A percentile compares a stretch with the other conserved stretches of the same genome.
These are phyloP conservation scores for Kodamaea jinghongensis DNA, from an alignment of 805 yeast species.

Conservation along the genomic window DNA sequence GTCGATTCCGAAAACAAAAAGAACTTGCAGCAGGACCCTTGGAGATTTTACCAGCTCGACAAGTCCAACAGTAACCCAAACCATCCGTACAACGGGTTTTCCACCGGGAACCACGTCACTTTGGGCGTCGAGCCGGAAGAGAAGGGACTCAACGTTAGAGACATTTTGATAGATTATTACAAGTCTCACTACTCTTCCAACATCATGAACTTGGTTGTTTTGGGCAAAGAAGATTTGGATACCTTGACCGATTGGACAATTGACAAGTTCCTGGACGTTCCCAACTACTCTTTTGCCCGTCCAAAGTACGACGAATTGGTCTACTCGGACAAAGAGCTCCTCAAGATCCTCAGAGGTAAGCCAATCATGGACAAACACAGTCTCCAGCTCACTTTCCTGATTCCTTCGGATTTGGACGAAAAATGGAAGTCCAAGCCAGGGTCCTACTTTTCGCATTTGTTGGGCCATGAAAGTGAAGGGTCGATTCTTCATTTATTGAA, in stretches of 20 bases:
- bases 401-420: constrained; percentile 68
- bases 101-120: constrained; percentile 84
- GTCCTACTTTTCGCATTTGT: constrained; percentile 69
- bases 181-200: constrained; percentile 74
- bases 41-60: constrained; percentile 87
- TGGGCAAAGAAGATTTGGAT: constrained; percentile 79
- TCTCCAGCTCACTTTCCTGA: constrained; percentile 63
- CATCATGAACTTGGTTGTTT: constrained; percentile 79
- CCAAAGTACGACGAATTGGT: constrained; percentile 51
- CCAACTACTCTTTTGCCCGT: constrained; percentile 45
- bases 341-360: constrained; percentile 58
- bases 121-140: constrained; percentile 62
- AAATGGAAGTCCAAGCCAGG: constrained; percentile 68
- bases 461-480: constrained; percentile 93
- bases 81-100: constrained; percentile 85
- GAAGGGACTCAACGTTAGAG: constrained; percentile 71
- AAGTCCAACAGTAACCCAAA: constrained; percentile 65
- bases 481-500: constrained; percentile 73
- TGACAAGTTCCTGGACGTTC: constrained; percentile 61
- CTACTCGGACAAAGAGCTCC: constrained; percentile 46
- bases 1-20: constrained; percentile 96
- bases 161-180: constrained; percentile 75
- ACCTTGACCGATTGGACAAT: constrained; percentile 69
- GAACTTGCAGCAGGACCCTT: constrained; percentile 81
- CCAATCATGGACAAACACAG: constrained; percentile 81